phyloP scores from a whole-genome alignment of 108 stramenopile genomes.

The Cyclostephanos tholiformis region DNA sequence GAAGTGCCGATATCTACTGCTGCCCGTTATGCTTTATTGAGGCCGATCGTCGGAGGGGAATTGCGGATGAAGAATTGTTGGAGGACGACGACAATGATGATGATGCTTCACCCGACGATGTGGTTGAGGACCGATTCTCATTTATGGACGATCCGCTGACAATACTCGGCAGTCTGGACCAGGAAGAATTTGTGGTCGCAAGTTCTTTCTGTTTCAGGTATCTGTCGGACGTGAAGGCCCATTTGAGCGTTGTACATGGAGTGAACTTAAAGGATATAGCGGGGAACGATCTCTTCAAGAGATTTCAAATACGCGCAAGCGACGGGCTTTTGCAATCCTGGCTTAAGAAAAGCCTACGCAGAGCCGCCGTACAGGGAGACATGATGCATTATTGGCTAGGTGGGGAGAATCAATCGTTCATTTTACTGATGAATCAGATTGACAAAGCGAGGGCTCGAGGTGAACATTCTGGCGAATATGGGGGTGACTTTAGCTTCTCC shows the following conservation, averaged over 20 bases:
- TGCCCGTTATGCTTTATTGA: constrained; percentile 81
- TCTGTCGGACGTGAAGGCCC: constrained; percentile 63
- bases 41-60: constrained; percentile 49
- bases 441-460: constrained; percentile 28
- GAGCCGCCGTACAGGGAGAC: constrained; percentile 55
- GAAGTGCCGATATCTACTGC: constrained; percentile 68
- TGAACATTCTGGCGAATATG: constrained; percentile 41
- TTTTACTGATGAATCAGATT: constrained; percentile 59
- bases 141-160: constrained; percentile 73
- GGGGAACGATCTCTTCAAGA: constrained; percentile 75
- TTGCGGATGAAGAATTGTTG: constrained; percentile 29
- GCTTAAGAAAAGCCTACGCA: constrained; percentile 39
- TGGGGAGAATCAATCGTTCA: constrained; percentile 71
- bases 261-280: constrained; percentile 57
- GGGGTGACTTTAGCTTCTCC: constrained; percentile 52
- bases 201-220: constrained; percentile 67
- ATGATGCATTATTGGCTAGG: constrained; percentile 74
- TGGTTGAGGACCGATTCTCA: constrained; percentile 32
- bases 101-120: constrained; percentile 35
- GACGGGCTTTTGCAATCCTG: constrained; percentile 79
- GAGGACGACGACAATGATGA: constrained; percentile 49
- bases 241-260: constrained; percentile 63
- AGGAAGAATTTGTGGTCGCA: constrained; percentile 62
- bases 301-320: constrained; percentile 63
- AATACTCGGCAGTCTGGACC: constrained; percentile 65